Percentiles rank a stretch among this genome's conserved stretches.
phyloP scores from a whole-genome alignment of 23 red algal species.

The Gracilaria gracilis region DNA sequence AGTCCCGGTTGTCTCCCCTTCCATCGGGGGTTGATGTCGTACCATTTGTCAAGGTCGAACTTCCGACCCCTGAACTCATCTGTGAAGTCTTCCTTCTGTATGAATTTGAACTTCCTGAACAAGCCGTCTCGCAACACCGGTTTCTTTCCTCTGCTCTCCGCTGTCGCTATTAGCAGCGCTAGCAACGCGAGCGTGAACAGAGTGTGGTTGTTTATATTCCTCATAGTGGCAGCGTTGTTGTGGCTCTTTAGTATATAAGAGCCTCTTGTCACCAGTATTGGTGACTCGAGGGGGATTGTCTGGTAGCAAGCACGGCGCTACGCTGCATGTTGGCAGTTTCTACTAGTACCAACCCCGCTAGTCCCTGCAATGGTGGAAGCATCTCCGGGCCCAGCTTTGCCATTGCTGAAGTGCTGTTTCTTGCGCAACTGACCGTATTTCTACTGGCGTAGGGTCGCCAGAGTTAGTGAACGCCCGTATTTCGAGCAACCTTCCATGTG shows the following conservation, averaged over 20 bases:
- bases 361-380: background rate
- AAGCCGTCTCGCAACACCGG: conserved; percentile 24
- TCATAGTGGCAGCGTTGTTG: background rate
- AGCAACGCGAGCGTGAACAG: background rate
- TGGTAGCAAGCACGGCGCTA: background rate
- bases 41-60: conserved; percentile 71
- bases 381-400: background rate
- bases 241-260: background rate
- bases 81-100: conserved; percentile 47
- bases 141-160: background rate
- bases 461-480: background rate
- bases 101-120: conserved; percentile 52
- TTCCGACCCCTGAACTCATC: conserved; percentile 53
- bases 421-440: background rate
- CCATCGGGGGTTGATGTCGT: conserved; percentile 70
- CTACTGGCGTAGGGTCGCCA: background rate
- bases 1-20: conserved; percentile 56
- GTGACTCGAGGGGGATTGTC: conserved; percentile 16
- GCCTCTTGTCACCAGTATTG: background rate
- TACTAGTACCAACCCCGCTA: background rate
- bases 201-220: background rate
- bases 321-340: background rate
- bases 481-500: background rate
- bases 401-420: background rate
- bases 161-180: background rate